Base-by-base conservation (phyloP, 768 basidiomycete genomes). In the Lactifluus piperatus region DNA sequence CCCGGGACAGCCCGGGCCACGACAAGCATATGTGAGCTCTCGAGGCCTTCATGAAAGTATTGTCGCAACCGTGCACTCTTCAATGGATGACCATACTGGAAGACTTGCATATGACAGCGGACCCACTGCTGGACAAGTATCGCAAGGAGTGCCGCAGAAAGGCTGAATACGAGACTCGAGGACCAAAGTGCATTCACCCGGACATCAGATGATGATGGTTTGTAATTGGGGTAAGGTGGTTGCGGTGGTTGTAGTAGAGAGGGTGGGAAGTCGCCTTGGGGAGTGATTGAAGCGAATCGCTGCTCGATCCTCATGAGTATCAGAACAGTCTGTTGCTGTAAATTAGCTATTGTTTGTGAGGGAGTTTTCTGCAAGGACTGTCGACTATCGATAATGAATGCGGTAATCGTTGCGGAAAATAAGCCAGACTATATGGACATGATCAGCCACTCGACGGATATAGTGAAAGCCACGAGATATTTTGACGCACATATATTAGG, bases 51-150 rank as follows among this genome's bases (percentile, higher is more conserved):
- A 55, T 73, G 51, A 11, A 55, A 54, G 22, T 46, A 79, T 6
- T 77, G 71, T n/a, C 73, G 71, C 1, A 78, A 70, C 20, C 77
- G 68, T 0, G n/a, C 76, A 20, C 75, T 74, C 58, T 57, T 75
- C 18, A n/a, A n/a, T n/a, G n/a, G n/a, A n/a, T n/a, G n/a, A n/a
- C 69, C 2, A 74, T 71, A 26, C 68, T 62, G 30, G 68, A 70
- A 62, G 54, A 60, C 37, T 10, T 54, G 55, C 45, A 60, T 41
- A 55, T 76, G 76, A 37, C 74, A 71, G 13, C 74, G 71, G 1
- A 75, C 68, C 80, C 80, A 81, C 56, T 78, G 76, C 61, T 81
- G 75, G 26, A 77, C 75, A 5, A 81, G 63, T 13, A 76, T 79
- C 18, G 77, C 77, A 6, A 67, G 58, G 18, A 79, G 68, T 56